Conservation (phyloP, 1,284 basidiomycete genomes). For the Trichosporon sp. region DNA sequence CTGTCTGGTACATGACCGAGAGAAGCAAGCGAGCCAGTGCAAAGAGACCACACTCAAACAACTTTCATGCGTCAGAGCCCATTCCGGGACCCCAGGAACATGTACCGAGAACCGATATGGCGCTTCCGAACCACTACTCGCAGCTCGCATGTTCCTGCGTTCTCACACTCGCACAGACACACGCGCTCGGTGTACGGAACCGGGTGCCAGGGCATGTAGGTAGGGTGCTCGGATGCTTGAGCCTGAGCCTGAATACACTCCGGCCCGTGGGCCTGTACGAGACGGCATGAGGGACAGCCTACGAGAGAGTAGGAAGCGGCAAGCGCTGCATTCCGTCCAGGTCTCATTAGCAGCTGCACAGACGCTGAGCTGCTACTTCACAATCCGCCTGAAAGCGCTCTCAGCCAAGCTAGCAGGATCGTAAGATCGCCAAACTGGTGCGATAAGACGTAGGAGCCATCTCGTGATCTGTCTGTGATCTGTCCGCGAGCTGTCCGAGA, state of each 20-base stretch:
- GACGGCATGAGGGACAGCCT: no score
- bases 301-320: background rate
- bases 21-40: background rate
- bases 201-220: background rate
- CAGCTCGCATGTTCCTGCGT: constrained; percentile 6
- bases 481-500: no score
- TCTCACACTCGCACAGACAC: constrained; percentile 6
- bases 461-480: background rate
- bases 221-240: background rate
- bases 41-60: background rate
- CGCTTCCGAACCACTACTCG: background rate
- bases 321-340: background rate
- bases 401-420: no score
- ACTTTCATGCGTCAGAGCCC: background rate
- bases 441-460: background rate
- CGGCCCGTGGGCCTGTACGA: no score
- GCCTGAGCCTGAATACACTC: background rate
- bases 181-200: background rate
- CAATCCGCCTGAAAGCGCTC: no score
- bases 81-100: background rate
- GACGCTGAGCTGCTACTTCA: no score
- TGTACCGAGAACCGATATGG: background rate
- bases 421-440: background rate
- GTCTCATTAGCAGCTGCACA: background rate
- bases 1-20: background rate